Percentiles rank a stretch among this genome's conserved stretches.
Evolutionary conservation across 495 filamentous ascomycete genomes (phyloP).

Genomic region (Aspergillus incahuasiensis): DNA sequence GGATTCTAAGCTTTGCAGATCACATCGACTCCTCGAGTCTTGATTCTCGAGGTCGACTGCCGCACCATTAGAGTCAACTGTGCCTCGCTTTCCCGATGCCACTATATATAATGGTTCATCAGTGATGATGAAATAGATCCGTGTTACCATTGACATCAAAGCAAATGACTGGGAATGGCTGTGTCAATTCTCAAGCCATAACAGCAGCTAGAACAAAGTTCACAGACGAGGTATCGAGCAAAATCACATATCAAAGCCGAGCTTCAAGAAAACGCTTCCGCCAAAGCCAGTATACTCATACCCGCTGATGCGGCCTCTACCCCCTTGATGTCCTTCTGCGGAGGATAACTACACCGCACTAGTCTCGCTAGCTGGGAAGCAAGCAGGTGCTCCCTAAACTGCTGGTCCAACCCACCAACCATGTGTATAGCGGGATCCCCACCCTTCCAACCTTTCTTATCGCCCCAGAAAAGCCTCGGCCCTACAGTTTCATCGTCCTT

Average conservation of each 20-base stretch:
- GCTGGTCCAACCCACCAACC: constrained; percentile 13
- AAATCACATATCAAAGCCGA: no score
- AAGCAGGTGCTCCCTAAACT: constrained; percentile 21
- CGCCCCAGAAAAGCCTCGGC: constrained; percentile 17
- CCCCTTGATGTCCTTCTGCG: constrained; percentile 16
- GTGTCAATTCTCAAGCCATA: no score
- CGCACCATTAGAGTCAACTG: no score
- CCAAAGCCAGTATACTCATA: neutral
- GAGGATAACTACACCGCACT: constrained; percentile 15
- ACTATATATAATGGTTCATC: no score
- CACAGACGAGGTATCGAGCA: no score
- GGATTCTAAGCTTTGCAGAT: neutral
- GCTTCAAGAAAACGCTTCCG: neutral
- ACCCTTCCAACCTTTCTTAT: constrained; percentile 16
- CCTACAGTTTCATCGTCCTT: constrained; percentile 20
- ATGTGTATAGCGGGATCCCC: constrained; percentile 17
- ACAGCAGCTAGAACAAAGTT: no score
- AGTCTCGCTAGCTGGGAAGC: constrained; percentile 17
- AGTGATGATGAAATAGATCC: no score
- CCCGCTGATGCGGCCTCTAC: constrained; percentile 9
- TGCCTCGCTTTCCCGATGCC: no score
- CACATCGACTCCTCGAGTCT: no score
- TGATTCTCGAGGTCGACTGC: no score
- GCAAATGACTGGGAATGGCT: no score
- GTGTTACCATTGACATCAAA: no score